These are phyloP conservation scores for Dichomitus squalens DNA, from an alignment of 1,284 basidiomycete species.

Conservation along the genomic window DNA sequence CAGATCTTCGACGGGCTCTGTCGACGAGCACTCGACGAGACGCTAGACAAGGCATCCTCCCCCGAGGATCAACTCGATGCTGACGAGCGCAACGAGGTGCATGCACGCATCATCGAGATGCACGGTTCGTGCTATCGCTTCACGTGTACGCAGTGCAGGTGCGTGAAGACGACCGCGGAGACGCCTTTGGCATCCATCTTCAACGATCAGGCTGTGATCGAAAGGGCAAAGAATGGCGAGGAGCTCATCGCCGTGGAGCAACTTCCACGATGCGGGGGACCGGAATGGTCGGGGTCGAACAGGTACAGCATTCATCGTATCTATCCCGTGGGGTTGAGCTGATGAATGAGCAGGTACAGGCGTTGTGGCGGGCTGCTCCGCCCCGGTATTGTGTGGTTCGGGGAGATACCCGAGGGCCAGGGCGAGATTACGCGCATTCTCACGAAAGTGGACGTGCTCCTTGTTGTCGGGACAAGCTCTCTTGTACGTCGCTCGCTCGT, in stretches of 20 bases:
- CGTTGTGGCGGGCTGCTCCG: conserved; percentile 48
- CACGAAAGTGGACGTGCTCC: conserved; percentile 49
- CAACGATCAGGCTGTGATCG: not conserved
- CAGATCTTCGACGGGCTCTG: conserved; percentile 46
- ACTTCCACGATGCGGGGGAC: conserved; percentile 34
- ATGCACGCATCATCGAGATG: conserved; percentile 31
- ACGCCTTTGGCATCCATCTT: not conserved
- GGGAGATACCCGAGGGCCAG: conserved; percentile 46
- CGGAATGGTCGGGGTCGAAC: not conserved
- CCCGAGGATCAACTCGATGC: not conserved
- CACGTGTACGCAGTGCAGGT: conserved; percentile 12
- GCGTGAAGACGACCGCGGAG: not conserved
- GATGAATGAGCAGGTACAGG: conserved; percentile 7
- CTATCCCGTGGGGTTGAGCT: not conserved
- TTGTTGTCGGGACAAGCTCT: conserved; percentile 63
- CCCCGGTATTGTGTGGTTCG: conserved; percentile 67
- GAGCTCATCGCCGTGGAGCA: conserved; percentile 28
- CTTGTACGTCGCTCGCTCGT: conserved; percentile 38
- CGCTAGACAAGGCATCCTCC: not conserved
- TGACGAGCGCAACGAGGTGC: not conserved
- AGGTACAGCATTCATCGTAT: not conserved
- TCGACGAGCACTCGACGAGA: conserved; percentile 26
- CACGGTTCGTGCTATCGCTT: conserved; percentile 35
- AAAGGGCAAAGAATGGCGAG: not conserved
- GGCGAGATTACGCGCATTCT: conserved; percentile 46